A percentile compares a stretch with the other conserved stretches of the same genome.
These are phyloP conservation scores for Colletotrichum spinosum DNA, from an alignment of 2,329 filamentous ascomycete genomes.

Conservation along the genomic window DNA sequence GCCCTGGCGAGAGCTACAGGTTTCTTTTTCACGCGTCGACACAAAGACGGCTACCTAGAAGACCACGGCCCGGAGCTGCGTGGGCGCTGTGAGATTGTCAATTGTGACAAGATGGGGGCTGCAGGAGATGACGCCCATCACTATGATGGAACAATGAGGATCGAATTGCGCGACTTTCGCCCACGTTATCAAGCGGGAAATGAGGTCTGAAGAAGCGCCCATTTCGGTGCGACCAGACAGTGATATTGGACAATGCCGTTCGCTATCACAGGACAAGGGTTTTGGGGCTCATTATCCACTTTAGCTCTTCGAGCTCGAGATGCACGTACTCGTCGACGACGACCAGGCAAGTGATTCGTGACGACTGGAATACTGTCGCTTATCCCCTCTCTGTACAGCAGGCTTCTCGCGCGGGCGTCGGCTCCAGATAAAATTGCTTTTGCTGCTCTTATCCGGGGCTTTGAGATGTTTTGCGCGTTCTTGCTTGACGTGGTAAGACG, in stretches of 20 bases:
- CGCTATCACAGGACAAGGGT: no score
- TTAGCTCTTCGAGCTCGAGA: no score
- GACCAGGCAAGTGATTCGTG: not conserved
- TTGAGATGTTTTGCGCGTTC: no score
- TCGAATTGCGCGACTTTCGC: not conserved
- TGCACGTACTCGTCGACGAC: not conserved
- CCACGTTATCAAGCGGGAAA: constrained; percentile 5
- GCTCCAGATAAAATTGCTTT: no score
- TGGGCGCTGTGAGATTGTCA: constrained; percentile 22
- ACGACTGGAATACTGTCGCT: constrained; percentile 11
- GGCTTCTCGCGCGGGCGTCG: no score
- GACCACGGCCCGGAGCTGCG: no score
- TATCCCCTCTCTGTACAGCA: constrained; percentile 3
- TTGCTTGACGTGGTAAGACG: no score
- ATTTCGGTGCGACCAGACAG: not conserved
- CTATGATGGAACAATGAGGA: not conserved
- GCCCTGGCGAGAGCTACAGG: not conserved
- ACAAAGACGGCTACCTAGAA: no score
- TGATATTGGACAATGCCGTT: constrained; percentile 9
- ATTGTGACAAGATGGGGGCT: constrained; percentile 23
- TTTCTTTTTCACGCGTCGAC: no score
- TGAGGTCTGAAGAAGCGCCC: no score
- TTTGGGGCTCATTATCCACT: no score
- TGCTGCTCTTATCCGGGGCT: no score
- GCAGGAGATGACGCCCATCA: constrained; percentile 10